Conservation (phyloP, 225 moss, liverwort and hornwort species). For the Sphagnum contortum region DNA sequence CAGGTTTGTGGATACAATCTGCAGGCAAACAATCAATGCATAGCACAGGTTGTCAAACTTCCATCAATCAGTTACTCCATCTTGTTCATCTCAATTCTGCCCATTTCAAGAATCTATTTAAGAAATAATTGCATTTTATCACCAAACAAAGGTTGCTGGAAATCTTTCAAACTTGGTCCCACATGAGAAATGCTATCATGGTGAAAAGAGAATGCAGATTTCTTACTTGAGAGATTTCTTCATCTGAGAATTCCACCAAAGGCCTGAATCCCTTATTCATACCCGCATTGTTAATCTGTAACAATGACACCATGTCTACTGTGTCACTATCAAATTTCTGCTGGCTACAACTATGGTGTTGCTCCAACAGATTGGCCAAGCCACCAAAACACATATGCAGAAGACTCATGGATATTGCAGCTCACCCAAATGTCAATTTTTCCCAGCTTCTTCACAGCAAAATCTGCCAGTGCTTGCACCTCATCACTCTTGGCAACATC, state of each 20-base stretch:
- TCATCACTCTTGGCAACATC: constrained; percentile 86
- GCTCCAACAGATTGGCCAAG: too few relatives aligned
- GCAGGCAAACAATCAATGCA: constrained; percentile 10
- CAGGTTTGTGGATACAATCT: constrained; percentile 91
- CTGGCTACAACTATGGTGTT: too few relatives aligned
- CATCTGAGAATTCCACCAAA: constrained; percentile 71
- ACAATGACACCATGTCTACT: constrained; percentile 3
- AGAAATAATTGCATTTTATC: too few relatives aligned
- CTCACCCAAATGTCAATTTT: constrained; percentile 65
- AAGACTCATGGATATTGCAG: too few relatives aligned
- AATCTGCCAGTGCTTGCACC: constrained; percentile 63
- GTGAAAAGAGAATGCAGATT: too few relatives aligned
- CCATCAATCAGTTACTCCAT: background rate
- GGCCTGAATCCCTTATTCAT: constrained; percentile 91
- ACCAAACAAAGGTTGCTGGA: too few relatives aligned
- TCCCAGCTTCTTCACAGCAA: constrained; percentile 66
- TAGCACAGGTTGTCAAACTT: background rate
- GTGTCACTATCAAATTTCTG: too few relatives aligned
- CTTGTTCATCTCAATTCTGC: background rate
- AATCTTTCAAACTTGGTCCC: too few relatives aligned
- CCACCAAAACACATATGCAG: too few relatives aligned
- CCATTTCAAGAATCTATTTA: too few relatives aligned
- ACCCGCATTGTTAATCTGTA: constrained; percentile 84
- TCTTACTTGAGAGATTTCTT: constrained; percentile 65
- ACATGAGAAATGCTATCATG: too few relatives aligned